Evolutionary conservation across 495 filamentous ascomycete genomes (phyloP).

Genomic region (Cladorrhinum samala): DNA sequence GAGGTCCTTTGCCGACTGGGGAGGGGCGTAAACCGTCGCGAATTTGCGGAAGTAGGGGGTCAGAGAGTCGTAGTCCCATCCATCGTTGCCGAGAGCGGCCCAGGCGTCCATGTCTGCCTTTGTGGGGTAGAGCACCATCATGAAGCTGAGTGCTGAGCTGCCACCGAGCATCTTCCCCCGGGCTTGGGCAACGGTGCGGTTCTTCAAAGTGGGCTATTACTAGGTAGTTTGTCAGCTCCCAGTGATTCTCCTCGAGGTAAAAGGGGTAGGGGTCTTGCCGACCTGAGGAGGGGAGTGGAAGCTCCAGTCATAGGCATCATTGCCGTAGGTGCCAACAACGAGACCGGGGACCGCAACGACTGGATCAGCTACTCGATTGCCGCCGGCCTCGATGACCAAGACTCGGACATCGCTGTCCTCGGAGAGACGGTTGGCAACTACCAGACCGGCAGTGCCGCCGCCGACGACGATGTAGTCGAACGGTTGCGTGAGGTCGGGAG

Average conservation of each 20-base stretch:
- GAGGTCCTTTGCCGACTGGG: constrained; percentile 24
- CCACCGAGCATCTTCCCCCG: constrained; percentile 55
- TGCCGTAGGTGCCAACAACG: constrained; percentile 38
- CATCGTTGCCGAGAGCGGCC: constrained; percentile 46
- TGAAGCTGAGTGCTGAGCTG: constrained; percentile 50
- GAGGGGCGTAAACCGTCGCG: constrained; percentile 27
- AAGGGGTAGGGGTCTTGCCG: constrained; percentile 3
- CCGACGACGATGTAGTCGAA: constrained; percentile 86
- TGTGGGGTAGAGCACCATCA: constrained; percentile 42
- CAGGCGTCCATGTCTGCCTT: constrained; percentile 47
- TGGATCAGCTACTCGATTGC: constrained; percentile 41
- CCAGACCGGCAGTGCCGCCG: constrained; percentile 82
- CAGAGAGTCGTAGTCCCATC: constrained; percentile 47
- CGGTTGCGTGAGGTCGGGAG: constrained; percentile 9
- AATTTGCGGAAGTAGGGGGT: constrained; percentile 45
- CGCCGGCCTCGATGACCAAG: constrained; percentile 51
- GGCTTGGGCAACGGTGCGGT: constrained; percentile 29
- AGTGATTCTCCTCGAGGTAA: background rate
- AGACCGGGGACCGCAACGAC: constrained; percentile 42
- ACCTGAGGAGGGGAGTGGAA: constrained; percentile 46
- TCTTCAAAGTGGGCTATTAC: constrained; percentile 25
- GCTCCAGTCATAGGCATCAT: constrained; percentile 52
- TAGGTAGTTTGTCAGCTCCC: constrained; percentile 2
- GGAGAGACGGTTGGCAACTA: constrained; percentile 59
- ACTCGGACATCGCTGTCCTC: constrained; percentile 39